These are phyloP conservation scores for Musa itinerans DNA, from an alignment of 176 grass and related monocot genomes.

Conservation along the genomic window DNA sequence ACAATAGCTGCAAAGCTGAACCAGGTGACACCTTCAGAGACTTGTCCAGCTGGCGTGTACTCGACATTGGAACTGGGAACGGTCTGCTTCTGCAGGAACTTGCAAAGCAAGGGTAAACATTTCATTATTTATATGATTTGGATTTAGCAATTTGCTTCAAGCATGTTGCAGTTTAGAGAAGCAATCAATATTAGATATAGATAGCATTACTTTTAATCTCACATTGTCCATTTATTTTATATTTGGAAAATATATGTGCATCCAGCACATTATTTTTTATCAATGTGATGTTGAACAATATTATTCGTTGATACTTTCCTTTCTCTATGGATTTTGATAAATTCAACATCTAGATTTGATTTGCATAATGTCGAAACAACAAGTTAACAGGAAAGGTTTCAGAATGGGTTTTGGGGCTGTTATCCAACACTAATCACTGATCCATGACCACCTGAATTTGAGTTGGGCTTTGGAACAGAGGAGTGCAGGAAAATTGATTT, in stretches of 20 bases:
- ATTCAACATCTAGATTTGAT: no score
- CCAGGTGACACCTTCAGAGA: constrained; percentile 29
- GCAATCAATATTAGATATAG: not conserved
- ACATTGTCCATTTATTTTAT: not conserved
- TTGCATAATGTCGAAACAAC: no score
- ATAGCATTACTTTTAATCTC: not conserved
- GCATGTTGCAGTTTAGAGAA: not conserved
- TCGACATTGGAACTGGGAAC: constrained; percentile 81
- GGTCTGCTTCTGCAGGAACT: constrained; percentile 76
- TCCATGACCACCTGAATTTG: no score
- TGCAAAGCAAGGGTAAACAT: constrained; percentile 70
- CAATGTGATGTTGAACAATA: no score
- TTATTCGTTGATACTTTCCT: no score
- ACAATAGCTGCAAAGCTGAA: constrained; percentile 4
- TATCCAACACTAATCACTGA: not conserved
- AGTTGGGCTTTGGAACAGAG: no score
- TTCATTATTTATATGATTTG: not conserved
- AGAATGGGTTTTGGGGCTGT: no score
- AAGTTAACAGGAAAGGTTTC: not conserved
- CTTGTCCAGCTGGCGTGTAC: constrained; percentile 49
- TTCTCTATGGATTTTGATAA: no score
- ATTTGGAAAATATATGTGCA: not conserved
- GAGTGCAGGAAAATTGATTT: no score
- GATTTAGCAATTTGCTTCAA: not conserved
- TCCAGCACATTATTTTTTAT: no score